Conservation (phyloP, 2,329 filamentous ascomycete genomes). For the Neofusicoccum kwambonambiense region DNA sequence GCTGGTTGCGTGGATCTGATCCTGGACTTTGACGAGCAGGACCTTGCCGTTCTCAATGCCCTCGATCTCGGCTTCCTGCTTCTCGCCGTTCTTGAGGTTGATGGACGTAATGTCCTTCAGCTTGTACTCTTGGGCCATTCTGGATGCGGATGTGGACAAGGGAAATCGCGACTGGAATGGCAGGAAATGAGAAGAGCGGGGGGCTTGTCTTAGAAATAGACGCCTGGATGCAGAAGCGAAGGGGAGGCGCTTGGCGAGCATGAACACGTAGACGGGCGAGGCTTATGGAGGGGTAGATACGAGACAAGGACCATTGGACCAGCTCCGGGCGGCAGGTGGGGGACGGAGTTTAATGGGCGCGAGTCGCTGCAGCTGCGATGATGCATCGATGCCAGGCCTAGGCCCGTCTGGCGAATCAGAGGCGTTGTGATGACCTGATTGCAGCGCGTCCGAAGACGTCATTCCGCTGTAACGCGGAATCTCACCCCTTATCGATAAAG, state of each 20-base stretch:
- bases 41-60: conserved; percentile 85
- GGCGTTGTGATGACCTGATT: conserved; percentile 14
- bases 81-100: conserved; percentile 74
- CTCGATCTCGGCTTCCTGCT: conserved; percentile 86
- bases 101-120: conserved; percentile 77
- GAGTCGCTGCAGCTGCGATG: conserved; percentile 6
- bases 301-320: neutral
- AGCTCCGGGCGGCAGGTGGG: conserved; percentile 2
- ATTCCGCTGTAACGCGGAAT: neutral
- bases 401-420: conserved; percentile 10
- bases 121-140: conserved; percentile 45
- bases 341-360: neutral
- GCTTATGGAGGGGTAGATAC: conserved; percentile 11
- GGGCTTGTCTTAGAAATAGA: conserved; percentile 10
- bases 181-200: neutral
- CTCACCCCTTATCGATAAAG: conserved; percentile 11
- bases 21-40: conserved; percentile 75
- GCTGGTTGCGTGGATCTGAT: conserved; percentile 75
- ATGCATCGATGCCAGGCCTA: conserved; percentile 2
- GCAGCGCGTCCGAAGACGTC: conserved; percentile 3
- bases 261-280: conserved; percentile 13
- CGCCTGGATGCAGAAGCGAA: neutral
- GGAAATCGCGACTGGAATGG: neutral
- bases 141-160: conserved; percentile 10
- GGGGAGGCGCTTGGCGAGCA: conserved; percentile 8